Evolutionary conservation across 2,329 filamentous ascomycete species (phyloP).

Genomic region (Fusarium pilosicola): DNA sequence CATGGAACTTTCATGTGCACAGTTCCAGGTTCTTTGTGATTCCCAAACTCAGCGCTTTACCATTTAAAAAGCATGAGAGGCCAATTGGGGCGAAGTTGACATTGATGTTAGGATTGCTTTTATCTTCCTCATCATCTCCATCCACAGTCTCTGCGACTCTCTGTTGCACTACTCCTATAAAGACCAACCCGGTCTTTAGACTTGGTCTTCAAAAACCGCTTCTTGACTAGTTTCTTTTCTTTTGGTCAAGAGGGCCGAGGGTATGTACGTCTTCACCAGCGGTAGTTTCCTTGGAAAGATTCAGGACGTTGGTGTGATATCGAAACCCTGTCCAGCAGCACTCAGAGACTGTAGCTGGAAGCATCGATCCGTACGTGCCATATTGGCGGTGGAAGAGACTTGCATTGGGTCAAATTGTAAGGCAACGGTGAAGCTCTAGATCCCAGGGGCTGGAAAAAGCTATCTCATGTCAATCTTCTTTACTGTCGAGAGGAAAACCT

Average conservation of each 20-base stretch:
- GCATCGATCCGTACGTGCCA: neutral
- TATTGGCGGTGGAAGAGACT: neutral
- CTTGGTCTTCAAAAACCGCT: no score
- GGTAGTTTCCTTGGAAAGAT: no score
- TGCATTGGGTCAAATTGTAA: neutral
- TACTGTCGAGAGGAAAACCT: neutral
- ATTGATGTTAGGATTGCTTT: neutral
- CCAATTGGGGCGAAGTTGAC: neutral
- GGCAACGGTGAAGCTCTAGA: neutral
- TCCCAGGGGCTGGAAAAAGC: neutral
- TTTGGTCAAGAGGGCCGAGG: no score
- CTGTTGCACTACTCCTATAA: neutral
- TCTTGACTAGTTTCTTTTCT: no score
- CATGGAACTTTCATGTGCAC: neutral
- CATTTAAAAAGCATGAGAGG: no score
- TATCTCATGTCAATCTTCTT: neutral
- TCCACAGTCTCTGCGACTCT: neutral
- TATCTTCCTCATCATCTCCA: neutral
- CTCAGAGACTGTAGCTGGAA: neutral
- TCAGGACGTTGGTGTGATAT: neutral
- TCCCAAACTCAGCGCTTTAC: no score
- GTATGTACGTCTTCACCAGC: no score
- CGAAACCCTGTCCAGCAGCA: neutral
- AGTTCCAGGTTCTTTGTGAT: no score
- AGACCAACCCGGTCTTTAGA: no score